Evolutionary conservation across 2,329 filamentous ascomycete genomes (phyloP), one percentile per base, ranked within the genome.

Genomic region (Aspergillus ruber): DNA sequence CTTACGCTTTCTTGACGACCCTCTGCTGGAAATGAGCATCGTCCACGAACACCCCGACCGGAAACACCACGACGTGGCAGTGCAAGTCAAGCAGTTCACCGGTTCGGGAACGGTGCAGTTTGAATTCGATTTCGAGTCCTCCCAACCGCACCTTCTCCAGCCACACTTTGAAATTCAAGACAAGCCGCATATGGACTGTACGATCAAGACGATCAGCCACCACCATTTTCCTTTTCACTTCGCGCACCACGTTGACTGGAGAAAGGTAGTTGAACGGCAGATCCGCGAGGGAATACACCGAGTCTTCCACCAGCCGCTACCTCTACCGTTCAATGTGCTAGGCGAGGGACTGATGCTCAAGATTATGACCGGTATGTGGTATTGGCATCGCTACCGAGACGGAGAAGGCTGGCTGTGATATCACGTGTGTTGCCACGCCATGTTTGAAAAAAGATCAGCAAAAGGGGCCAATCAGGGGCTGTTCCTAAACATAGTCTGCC

Each of bases 141-240:
- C 38, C n/a, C 46, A 47, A 6, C 53, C 53, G n/a, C 40, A 43
- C 13, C 42, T 55, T 13, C 39, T 50, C 3, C 49, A 49, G 21
- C 53, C 53, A 12, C 53, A 55, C 12, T 47, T 55, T 6, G 53
- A 55, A 12, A 39, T 55, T 8, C 51, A 48, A 15, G 53, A 48
- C n/a, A 51, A 51, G 4, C 53, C 53, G 1, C 40, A 48, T 6
- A 55, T 55, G 40, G 53, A 55, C 42, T 55, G 53, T 15, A 53
- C 53, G 7, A 47, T 53, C 33, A 40, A 39, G n/a, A 46, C 48
- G 4, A 46, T 55, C 44, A 55, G 53, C 29, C 53, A 51, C n/a
- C 53, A 53, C 43, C 49, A 55, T 13, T 55, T 55, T n/a, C 51
- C 53, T 1, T 51, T 55, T 18, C 51, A 55, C 33, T 53, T 55